Percentiles rank a stretch among this genome's conserved stretches.
phyloP scores from a whole-genome alignment of 2,329 filamentous ascomycete species.

The Alternaria brassicae region DNA sequence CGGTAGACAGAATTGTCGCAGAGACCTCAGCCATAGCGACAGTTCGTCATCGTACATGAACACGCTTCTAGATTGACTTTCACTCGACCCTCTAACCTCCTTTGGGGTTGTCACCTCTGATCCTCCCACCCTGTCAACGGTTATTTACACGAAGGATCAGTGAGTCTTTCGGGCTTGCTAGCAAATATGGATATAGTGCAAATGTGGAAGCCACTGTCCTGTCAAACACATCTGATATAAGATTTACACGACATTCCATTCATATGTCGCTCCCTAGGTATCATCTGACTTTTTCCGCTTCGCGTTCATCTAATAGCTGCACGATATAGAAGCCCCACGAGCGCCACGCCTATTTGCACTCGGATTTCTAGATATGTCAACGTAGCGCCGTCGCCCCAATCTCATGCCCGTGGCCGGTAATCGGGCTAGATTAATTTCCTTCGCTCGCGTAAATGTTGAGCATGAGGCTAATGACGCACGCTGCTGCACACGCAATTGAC shows the following conservation, averaged over 20 bases:
- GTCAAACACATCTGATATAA: not conserved
- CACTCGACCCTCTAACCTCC: not conserved
- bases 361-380: not conserved
- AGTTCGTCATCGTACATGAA: constrained; percentile 9
- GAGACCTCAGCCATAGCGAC: constrained; percentile 4
- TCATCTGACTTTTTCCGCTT: not conserved
- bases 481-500: constrained; percentile 33
- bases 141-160: not conserved
- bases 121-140: not conserved
- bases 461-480: constrained; percentile 38
- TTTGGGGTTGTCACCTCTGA: not conserved
- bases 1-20: not conserved
- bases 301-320: not conserved
- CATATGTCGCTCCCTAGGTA: not conserved
- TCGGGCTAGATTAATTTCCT: constrained; percentile 29
- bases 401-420: constrained; percentile 23
- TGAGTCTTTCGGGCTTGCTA: not conserved
- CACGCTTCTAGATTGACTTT: constrained; percentile 6
- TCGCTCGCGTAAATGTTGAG: constrained; percentile 32
- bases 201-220: not conserved
- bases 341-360: not conserved
- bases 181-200: not conserved
- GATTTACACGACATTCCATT: not conserved
- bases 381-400: not conserved
- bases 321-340: not conserved